phyloP scores from a whole-genome alignment of 2,329 filamentous ascomycete species.

The Penicillium crustosum region DNA sequence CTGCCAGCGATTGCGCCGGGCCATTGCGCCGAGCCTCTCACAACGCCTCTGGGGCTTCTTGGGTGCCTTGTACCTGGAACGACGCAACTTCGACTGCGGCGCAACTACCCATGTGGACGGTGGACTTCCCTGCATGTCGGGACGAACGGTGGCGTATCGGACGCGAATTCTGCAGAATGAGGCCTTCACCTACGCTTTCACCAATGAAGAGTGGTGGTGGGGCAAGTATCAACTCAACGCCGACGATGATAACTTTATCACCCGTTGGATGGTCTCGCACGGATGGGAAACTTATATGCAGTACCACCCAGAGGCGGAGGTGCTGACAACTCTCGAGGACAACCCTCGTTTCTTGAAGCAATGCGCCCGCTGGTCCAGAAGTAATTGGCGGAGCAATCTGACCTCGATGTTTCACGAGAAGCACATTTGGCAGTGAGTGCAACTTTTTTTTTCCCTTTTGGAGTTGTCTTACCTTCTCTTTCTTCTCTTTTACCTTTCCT shows the following conservation, averaged over 20 bases:
- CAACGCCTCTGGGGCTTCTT: slow-evolving; percentile 81
- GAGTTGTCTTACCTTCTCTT: not conserved
- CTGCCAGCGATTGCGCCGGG: slow-evolving; percentile 79
- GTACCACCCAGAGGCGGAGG: slow-evolving; percentile 85
- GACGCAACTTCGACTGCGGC: slow-evolving; percentile 94
- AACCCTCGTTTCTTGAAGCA: slow-evolving; percentile 87
- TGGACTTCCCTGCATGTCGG: slow-evolving; percentile 94
- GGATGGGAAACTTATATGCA: slow-evolving; percentile 94
- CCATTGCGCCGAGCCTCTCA: slow-evolving; percentile 58
- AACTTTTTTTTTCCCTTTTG: slow-evolving; percentile 13
- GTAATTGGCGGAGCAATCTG: slow-evolving; percentile 96
- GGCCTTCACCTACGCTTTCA: slow-evolving; percentile 84
- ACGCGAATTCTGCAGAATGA: slow-evolving; percentile 83
- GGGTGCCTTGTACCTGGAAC: slow-evolving; percentile 86
- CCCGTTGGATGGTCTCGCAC: slow-evolving; percentile 89
- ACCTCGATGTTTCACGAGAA: slow-evolving; percentile 83
- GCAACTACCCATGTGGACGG: slow-evolving; percentile 94
- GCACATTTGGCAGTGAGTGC: slow-evolving; percentile 80
- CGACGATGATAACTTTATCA: slow-evolving; percentile 98
- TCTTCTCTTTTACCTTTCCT: slow-evolving; percentile 11
- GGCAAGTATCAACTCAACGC: slow-evolving; percentile 86
- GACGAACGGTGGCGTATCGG: slow-evolving; percentile 87
- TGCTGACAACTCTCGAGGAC: slow-evolving; percentile 90
- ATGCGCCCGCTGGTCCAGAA: slow-evolving; percentile 91
- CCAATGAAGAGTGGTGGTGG: slow-evolving; percentile 79